A percentile compares a stretch with the other conserved stretches of the same genome.
Conservation (phyloP, 1,284 basidiomycete genomes). For the Ceratobasidium sp. region DNA sequence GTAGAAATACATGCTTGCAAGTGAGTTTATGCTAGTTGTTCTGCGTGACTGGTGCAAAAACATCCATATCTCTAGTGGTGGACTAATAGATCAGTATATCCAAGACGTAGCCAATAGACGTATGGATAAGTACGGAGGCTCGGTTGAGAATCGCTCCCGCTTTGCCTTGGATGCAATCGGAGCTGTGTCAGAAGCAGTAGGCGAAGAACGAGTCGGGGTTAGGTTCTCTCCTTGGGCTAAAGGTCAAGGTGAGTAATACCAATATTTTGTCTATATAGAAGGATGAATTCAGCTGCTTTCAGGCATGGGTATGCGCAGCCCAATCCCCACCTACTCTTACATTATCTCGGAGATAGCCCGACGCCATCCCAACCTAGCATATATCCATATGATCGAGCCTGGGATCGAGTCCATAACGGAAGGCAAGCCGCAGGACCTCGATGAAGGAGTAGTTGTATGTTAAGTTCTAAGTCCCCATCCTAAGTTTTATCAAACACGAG, state of each 20-base stretch:
- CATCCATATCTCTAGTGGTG: constrained; percentile 51
- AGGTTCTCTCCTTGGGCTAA: constrained; percentile 64
- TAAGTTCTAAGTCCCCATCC: constrained; percentile 47
- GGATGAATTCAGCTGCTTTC: neutral
- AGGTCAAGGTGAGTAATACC: constrained; percentile 49
- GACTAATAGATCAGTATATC: constrained; percentile 58
- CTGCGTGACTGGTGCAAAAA: neutral
- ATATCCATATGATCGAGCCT: constrained; percentile 54
- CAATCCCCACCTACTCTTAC: constrained; percentile 58
- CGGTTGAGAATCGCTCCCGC: constrained; percentile 63
- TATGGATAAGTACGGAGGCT: constrained; percentile 69
- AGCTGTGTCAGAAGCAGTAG: neutral
- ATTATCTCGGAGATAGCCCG: constrained; percentile 48
- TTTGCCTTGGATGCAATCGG: constrained; percentile 63
- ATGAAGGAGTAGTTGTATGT: constrained; percentile 46
- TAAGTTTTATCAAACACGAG: constrained; percentile 46
- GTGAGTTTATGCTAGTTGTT: constrained; percentile 10
- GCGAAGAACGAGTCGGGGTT: constrained; percentile 56
- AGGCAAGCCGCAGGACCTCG: constrained; percentile 46
- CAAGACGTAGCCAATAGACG: constrained; percentile 62
- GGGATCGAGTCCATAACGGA: constrained; percentile 52
- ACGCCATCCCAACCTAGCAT: constrained; percentile 58
- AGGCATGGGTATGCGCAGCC: constrained; percentile 48
- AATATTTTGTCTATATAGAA: constrained; percentile 25
- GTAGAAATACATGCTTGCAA: constrained; percentile 55